These are phyloP conservation scores for Apiotrichum gamsii DNA, from an alignment of 1,284 basidiomycete species.

Conservation along the genomic window DNA sequence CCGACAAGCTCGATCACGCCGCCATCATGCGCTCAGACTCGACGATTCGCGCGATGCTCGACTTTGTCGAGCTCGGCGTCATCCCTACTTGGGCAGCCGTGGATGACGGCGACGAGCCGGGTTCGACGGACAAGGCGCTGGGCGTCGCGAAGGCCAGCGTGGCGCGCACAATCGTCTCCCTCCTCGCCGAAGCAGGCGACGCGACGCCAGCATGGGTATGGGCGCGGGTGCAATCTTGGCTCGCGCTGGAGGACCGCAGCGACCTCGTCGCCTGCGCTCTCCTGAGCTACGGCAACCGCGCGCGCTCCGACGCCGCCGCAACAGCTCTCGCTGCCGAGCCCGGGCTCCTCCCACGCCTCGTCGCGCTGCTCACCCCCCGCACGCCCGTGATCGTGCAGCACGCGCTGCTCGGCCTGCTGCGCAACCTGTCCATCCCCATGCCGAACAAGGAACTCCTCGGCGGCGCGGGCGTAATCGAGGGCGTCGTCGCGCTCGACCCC, in stretches of 20 bases:
- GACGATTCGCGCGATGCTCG: slow-evolving; percentile 7
- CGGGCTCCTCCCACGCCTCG: slow-evolving; percentile 17
- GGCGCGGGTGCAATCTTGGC: slow-evolving; percentile 67
- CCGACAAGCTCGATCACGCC: slow-evolving; percentile 8
- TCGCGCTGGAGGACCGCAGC: slow-evolving; percentile 48
- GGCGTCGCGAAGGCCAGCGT: slow-evolving; percentile 74
- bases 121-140: slow-evolving; percentile 52
- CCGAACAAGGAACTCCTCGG: slow-evolving; percentile 59
- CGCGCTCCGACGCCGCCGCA: slow-evolving; percentile 40
- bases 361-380: slow-evolving; percentile 55
- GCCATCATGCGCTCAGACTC: neutral
- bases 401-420: slow-evolving; percentile 71
- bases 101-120: neutral
- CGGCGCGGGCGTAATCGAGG: slow-evolving; percentile 59
- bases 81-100: slow-evolving; percentile 3
- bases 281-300: slow-evolving; percentile 49
- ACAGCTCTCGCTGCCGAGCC: slow-evolving; percentile 1
- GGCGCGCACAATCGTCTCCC: slow-evolving; percentile 75
- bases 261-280: slow-evolving; percentile 50
- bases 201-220: slow-evolving; percentile 64
- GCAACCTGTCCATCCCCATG: slow-evolving; percentile 69
- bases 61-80: slow-evolving; percentile 20
- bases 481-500: slow-evolving; percentile 60
- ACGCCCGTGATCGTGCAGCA: slow-evolving; percentile 72
- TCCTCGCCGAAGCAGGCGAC: slow-evolving; percentile 61